A percentile compares a stretch with the other conserved stretches of the same genome.
These are phyloP conservation scores for Mortierella sp. DNA, from an alignment of 371 early-diverging fungal genomes.

Conservation along the genomic window DNA sequence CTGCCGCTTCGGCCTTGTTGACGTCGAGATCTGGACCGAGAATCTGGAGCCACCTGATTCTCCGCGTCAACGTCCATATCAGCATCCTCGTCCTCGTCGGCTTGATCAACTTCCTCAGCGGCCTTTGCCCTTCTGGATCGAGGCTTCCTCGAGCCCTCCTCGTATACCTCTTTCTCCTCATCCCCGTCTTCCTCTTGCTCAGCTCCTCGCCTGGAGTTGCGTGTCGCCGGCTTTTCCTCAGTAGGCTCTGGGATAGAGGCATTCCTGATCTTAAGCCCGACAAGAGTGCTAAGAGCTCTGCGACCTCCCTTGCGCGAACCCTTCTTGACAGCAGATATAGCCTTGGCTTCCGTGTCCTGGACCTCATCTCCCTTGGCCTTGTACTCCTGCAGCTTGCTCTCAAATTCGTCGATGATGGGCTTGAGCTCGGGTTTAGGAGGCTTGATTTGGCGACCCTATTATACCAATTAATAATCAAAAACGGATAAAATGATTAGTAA, in stretches of 20 bases:
- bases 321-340: slow-evolving; percentile 51
- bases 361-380: slow-evolving; percentile 60
- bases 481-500: not conserved
- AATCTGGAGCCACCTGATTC: not conserved
- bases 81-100: not conserved
- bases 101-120: not conserved
- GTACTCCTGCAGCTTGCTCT: slow-evolving; percentile 72
- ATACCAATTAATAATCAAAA: not conserved
- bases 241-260: slow-evolving; percentile 15
- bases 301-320: slow-evolving; percentile 50
- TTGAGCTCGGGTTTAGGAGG: slow-evolving; percentile 82
- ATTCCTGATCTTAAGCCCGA: slow-evolving; percentile 49
- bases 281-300: slow-evolving; percentile 38
- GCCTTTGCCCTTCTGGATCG: slow-evolving; percentile 9
- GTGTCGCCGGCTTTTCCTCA: slow-evolving; percentile 11
- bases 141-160: not conserved
- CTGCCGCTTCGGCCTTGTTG: not conserved
- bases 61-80: not conserved
- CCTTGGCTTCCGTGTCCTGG: slow-evolving; percentile 47
- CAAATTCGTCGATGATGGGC: slow-evolving; percentile 85
- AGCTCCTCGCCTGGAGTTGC: slow-evolving; percentile 1
- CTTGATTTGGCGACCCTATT: slow-evolving; percentile 75
- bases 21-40: not conserved
- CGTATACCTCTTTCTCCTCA: not conserved
- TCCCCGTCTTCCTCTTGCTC: slow-evolving; percentile 9